Conservation (phyloP, 140 eudicot species). For the Bidens hawaiensis region DNA sequence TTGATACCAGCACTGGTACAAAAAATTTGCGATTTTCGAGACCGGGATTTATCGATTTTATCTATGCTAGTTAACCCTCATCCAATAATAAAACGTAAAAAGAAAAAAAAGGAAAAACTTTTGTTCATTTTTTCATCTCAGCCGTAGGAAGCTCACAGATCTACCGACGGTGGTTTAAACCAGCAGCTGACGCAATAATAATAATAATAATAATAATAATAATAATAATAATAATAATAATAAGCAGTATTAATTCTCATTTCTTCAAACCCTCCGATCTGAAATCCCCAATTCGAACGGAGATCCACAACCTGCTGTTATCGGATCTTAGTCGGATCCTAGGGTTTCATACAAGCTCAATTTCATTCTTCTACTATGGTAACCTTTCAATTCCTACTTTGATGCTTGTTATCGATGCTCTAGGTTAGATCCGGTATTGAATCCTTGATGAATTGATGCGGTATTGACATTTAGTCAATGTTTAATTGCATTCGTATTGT, state of each 20-base stretch:
- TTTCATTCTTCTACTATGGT: conserved; percentile 22
- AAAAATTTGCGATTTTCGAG: too few species aligned
- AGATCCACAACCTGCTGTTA: too few species aligned
- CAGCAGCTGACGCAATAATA: conserved; percentile 19
- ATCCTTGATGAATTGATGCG: conserved; percentile 10
- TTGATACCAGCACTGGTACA: too few species aligned
- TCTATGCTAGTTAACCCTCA: too few species aligned
- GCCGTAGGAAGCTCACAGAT: conserved; percentile 12
- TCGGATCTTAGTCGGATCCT: conserved; percentile 26
- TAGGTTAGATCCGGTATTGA: conserved; percentile 23
- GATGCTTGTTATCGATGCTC: neutral
- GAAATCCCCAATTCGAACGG: conserved; percentile 7
- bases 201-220: too few species aligned
- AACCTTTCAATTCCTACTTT: conserved; percentile 15
- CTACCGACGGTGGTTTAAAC: conserved; percentile 24
- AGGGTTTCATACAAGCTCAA: conserved; percentile 17
- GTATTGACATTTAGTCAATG: conserved; percentile 19
- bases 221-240: too few species aligned
- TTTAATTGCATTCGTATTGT: neutral
- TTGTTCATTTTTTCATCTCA: too few species aligned
- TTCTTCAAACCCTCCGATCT: conserved; percentile 34
- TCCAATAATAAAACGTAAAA: too few species aligned
- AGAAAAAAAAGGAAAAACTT: too few species aligned
- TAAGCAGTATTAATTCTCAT: neutral
- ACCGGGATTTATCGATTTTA: too few species aligned